Evolutionary conservation across 306 rosid species (phyloP).

Genomic region (Gillenia trifoliata): DNA sequence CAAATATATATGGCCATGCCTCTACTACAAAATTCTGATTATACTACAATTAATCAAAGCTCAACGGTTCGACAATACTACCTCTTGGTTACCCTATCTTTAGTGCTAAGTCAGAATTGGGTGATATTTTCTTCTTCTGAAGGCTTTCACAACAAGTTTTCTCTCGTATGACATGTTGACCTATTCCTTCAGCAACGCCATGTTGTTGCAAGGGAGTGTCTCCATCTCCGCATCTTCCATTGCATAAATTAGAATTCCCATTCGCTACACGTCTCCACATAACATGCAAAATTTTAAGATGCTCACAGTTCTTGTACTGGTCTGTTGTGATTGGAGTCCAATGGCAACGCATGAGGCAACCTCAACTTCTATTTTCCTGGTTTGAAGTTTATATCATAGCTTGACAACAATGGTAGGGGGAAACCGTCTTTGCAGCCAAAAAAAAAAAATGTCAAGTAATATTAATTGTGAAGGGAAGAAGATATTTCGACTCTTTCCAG

Average conservation of each 20-base stretch:
- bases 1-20: too few relatives aligned
- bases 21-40: too few relatives aligned
- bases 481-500: not conserved
- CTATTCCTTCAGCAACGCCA: conserved; percentile 21
- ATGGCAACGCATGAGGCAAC: conserved; percentile 27
- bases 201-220: conserved; percentile 29
- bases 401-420: conserved; percentile 13
- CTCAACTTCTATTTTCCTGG: conserved; percentile 33
- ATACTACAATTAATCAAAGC: too few relatives aligned
- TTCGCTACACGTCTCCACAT: conserved; percentile 25
- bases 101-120: conserved; percentile 24
- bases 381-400: conserved; percentile 43
- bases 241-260: conserved; percentile 28
- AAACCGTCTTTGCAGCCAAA: conserved; percentile 51
- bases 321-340: conserved; percentile 26
- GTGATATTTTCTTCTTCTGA: conserved; percentile 29
- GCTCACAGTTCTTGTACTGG: too few relatives aligned
- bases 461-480: not conserved
- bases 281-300: conserved; percentile 18
- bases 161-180: conserved; percentile 28
- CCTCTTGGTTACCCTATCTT: conserved; percentile 45
- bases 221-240: conserved; percentile 26
- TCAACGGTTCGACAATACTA: conserved; percentile 28
- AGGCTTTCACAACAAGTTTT: conserved; percentile 20
- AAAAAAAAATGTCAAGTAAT: conserved; percentile 19